Evolutionary conservation across 2,329 filamentous ascomycete species (phyloP).

Genomic region (Fusarium foetens): DNA sequence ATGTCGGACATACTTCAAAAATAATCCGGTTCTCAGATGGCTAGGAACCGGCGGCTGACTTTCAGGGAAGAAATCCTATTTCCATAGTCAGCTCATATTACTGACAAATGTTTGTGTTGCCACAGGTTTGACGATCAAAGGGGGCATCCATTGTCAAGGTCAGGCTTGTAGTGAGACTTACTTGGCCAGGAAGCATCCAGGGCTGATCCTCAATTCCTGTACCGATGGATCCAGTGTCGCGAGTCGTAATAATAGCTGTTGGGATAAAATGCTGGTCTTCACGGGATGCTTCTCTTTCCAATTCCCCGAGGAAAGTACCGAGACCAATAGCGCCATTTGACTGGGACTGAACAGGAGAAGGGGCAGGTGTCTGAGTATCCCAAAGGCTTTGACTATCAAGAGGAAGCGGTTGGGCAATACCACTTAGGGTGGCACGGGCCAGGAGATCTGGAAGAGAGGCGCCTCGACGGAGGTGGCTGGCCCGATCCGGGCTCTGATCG

Average conservation of each 20-base stretch:
- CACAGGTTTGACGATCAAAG: too few relatives aligned
- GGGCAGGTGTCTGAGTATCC: not conserved
- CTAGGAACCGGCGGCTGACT: not conserved
- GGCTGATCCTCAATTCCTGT: not conserved
- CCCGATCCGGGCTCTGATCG: not conserved
- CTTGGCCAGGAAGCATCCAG: conserved; percentile 9
- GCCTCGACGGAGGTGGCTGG: not conserved
- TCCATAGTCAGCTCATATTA: not conserved
- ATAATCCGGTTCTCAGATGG: not conserved
- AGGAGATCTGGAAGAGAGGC: not conserved
- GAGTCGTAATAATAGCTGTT: not conserved
- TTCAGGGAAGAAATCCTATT: conserved; percentile 6
- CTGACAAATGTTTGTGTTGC: not conserved
- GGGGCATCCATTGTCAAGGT: not conserved
- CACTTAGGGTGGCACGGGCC: not conserved
- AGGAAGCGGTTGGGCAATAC: not conserved
- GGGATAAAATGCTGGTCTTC: not conserved
- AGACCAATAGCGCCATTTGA: not conserved
- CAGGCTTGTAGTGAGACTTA: conserved; percentile 1
- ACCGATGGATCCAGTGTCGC: not conserved
- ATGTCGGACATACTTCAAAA: not conserved
- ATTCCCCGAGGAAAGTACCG: not conserved
- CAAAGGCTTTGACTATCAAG: not conserved
- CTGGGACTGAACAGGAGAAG: not conserved
- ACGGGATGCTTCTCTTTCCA: not conserved